These are phyloP conservation scores for Apiotrichum veenhuisii DNA, from an alignment of 1,284 basidiomycete species.

Conservation along the genomic window DNA sequence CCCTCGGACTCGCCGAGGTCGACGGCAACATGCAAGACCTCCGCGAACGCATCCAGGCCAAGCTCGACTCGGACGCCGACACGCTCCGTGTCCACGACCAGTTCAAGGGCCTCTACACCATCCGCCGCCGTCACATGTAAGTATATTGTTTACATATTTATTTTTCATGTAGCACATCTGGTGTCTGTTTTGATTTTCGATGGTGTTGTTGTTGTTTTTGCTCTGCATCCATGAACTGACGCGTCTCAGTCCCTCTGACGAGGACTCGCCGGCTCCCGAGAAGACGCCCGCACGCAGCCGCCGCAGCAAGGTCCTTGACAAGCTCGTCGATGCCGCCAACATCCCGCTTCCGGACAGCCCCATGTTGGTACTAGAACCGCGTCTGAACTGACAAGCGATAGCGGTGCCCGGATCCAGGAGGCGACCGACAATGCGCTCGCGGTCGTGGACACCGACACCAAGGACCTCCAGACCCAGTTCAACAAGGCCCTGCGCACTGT, in stretches of 20 bases:
- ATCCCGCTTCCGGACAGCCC: slow-evolving; percentile 42
- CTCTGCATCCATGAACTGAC: not conserved
- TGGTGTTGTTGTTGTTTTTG: not conserved
- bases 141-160: too few relatives aligned
- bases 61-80: slow-evolving; percentile 33
- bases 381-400: not conserved
- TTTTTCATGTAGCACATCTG: too few relatives aligned
- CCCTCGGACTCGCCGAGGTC: slow-evolving; percentile 28
- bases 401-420: slow-evolving; percentile 7
- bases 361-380: slow-evolving; percentile 19
- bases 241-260: slow-evolving; percentile 1
- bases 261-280: slow-evolving; percentile 26
- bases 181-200: too few relatives aligned
- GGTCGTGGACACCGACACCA: slow-evolving; percentile 19
- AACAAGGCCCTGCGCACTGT: slow-evolving; percentile 10
- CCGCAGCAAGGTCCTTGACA: slow-evolving; percentile 33
- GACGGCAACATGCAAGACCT: slow-evolving; percentile 26
- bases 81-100: slow-evolving; percentile 19
- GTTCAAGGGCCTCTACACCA: slow-evolving; percentile 44
- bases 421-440: slow-evolving; percentile 15
- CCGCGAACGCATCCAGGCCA: slow-evolving; percentile 33
- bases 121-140: slow-evolving; percentile 2
- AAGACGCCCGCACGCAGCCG: slow-evolving; percentile 21
- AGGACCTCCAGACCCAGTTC: slow-evolving; percentile 13
- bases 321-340: slow-evolving; percentile 36